These are phyloP conservation scores for Acanthamoeba triangularis DNA, from an alignment of 208 protist species.

Conservation along the genomic window DNA sequence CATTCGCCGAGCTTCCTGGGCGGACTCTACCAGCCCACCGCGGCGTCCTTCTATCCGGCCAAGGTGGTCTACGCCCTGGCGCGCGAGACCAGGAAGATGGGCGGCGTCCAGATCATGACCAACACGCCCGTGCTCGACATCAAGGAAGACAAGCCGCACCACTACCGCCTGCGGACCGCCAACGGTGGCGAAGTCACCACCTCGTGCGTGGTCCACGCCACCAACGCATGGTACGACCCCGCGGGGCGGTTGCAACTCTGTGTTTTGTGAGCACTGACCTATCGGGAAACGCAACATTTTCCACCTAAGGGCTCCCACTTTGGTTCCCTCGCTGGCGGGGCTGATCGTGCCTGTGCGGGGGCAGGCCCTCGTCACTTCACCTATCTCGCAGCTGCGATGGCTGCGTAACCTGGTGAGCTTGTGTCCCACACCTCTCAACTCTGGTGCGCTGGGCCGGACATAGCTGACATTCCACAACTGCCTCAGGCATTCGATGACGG, in stretches of 20 bases:
- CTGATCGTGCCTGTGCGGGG: not conserved
- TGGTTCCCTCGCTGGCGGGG: not conserved
- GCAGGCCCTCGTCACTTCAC: not conserved
- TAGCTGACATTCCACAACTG: not conserved
- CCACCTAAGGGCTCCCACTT: not conserved
- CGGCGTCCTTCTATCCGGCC: slow-evolving; percentile 47
- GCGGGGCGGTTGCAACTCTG: not conserved
- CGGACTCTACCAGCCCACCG: slow-evolving; percentile 13
- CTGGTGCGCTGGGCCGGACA: not conserved
- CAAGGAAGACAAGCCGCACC: not conserved
- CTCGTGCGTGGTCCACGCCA: slow-evolving; percentile 48
- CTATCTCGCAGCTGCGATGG: slow-evolving; percentile 12
- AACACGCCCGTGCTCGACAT: not conserved
- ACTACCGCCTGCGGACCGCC: not conserved
- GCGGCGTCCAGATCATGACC: not conserved
- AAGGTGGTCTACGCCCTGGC: slow-evolving; percentile 64
- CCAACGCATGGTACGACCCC: slow-evolving; percentile 52
- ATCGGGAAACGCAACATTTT: not conserved
- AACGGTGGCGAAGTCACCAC: not conserved
- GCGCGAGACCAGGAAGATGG: not conserved
- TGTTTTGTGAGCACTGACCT: too few species aligned
- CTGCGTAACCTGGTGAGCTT: not conserved
- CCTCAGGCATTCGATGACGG: slow-evolving; percentile 28
- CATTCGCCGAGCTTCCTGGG: not conserved
- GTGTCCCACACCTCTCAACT: not conserved